Percentiles rank a stretch among this genome's conserved stretches.
Evolutionary conservation across 148 eudicot genomes (phyloP).

Genomic region (Linanthus parryae): DNA sequence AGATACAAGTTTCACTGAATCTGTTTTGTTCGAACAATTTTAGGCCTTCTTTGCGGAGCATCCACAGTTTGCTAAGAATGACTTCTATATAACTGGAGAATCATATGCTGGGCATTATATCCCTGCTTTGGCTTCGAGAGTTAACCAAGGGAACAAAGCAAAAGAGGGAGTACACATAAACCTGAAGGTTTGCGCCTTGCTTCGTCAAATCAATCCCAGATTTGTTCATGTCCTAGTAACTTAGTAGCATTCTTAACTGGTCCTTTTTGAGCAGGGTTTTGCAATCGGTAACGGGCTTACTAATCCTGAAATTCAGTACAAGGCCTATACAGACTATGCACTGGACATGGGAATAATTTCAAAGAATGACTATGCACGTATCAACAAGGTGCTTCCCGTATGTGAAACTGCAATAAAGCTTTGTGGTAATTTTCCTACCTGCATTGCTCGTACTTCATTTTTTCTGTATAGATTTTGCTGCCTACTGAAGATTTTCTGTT

Average conservation of each 20-base stretch:
- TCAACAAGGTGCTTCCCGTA: constrained; percentile 65
- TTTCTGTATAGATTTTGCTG: background rate
- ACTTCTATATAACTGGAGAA: constrained; percentile 91
- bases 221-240: background rate
- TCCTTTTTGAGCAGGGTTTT: constrained; percentile 51
- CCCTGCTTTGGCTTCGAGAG: constrained; percentile 90
- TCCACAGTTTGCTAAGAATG: constrained; percentile 60
- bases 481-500: background rate
- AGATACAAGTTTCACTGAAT: constrained; percentile 4
- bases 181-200: constrained; percentile 56
- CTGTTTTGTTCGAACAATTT: constrained; percentile 6
- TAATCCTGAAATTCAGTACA: constrained; percentile 73
- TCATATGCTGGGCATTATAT: constrained; percentile 95
- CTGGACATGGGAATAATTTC: constrained; percentile 74
- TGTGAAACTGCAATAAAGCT: constrained; percentile 74
- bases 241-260: background rate
- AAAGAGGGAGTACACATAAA: constrained; percentile 72
- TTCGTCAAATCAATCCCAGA: background rate
- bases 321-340: constrained; percentile 90
- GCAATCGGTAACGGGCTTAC: constrained; percentile 93
- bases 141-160: constrained; percentile 71
- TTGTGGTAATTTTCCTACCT: constrained; percentile 50
- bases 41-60: constrained; percentile 84
- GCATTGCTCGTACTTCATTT: background rate
- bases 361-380: constrained; percentile 45